These are phyloP conservation scores for Monosporascus sp. DNA, from an alignment of 2,329 filamentous ascomycete genomes.

Conservation along the genomic window DNA sequence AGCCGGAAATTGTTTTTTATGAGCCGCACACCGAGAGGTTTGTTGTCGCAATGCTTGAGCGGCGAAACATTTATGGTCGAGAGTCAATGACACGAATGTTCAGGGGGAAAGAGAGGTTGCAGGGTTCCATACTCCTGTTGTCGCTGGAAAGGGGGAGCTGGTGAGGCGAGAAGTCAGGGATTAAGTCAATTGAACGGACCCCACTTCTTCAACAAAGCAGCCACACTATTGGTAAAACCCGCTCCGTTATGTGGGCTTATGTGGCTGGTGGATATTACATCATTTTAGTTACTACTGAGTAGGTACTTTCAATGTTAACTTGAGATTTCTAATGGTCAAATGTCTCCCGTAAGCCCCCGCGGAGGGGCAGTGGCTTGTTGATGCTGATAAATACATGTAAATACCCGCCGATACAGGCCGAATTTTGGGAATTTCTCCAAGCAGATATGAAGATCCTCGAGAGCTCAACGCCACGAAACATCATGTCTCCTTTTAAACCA, in stretches of 20 bases:
- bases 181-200: background rate
- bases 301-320: too few relatives aligned
- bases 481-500: constrained; percentile 14
- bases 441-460: background rate
- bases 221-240: too few relatives aligned
- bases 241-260: background rate
- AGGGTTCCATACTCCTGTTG: background rate
- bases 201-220: too few relatives aligned
- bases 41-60: constrained; percentile 5
- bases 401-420: constrained; percentile 6
- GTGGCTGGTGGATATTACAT: background rate
- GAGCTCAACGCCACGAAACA: constrained; percentile 1
- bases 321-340: too few relatives aligned
- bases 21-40: constrained; percentile 3
- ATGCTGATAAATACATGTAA: constrained; percentile 6
- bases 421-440: background rate
- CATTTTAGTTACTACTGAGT: background rate
- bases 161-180: constrained; percentile 2
- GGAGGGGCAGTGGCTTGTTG: background rate
- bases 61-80: constrained; percentile 4
- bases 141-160: constrained; percentile 3
- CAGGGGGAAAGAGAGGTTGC: constrained; percentile 10
- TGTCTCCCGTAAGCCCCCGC: too few relatives aligned
- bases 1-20: background rate
- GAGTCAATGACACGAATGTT: constrained; percentile 3